These are phyloP conservation scores for Seminavis robusta DNA, from an alignment of 108 stramenopile genomes.

Conservation along the genomic window DNA sequence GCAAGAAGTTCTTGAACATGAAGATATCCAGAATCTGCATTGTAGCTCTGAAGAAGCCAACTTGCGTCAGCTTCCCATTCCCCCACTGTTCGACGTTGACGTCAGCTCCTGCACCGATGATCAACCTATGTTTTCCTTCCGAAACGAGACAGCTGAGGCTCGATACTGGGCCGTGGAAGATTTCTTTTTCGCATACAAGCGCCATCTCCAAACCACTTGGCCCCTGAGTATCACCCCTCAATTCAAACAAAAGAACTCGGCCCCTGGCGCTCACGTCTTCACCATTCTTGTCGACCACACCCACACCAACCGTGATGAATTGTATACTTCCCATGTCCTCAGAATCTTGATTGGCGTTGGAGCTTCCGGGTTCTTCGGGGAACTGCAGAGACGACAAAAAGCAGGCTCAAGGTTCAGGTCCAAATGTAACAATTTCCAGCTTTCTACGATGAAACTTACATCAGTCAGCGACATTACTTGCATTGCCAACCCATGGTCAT, in stretches of 20 bases:
- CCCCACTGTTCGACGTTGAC: constrained; percentile 90
- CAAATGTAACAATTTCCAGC: background rate
- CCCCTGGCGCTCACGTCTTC: constrained; percentile 81
- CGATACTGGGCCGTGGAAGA: constrained; percentile 79
- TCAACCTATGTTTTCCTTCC: constrained; percentile 66
- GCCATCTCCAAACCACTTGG: constrained; percentile 37
- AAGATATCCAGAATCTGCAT: constrained; percentile 81
- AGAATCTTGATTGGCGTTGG: constrained; percentile 18
- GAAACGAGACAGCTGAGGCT: constrained; percentile 63
- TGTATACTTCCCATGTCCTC: constrained; percentile 46
- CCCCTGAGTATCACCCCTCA: background rate
- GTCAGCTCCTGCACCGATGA: constrained; percentile 84
- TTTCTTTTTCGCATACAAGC: constrained; percentile 74
- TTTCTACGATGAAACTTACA: constrained; percentile 29
- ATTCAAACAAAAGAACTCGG: constrained; percentile 60
- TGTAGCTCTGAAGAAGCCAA: constrained; percentile 86
- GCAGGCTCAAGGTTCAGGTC: background rate
- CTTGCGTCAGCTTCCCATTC: constrained; percentile 73
- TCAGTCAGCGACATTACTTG: constrained; percentile 72
- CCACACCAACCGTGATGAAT: constrained; percentile 74
- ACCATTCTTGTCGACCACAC: constrained; percentile 69
- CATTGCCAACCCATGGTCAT: constrained; percentile 72
- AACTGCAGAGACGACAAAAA: constrained; percentile 12
- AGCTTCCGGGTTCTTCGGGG: constrained; percentile 30
- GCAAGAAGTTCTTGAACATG: constrained; percentile 79